A percentile compares a stretch with the other conserved stretches of the same genome.
phyloP scores from a whole-genome alignment of 108 stramenopile genomes.

The Pseudonitzschia delicatissima region DNA sequence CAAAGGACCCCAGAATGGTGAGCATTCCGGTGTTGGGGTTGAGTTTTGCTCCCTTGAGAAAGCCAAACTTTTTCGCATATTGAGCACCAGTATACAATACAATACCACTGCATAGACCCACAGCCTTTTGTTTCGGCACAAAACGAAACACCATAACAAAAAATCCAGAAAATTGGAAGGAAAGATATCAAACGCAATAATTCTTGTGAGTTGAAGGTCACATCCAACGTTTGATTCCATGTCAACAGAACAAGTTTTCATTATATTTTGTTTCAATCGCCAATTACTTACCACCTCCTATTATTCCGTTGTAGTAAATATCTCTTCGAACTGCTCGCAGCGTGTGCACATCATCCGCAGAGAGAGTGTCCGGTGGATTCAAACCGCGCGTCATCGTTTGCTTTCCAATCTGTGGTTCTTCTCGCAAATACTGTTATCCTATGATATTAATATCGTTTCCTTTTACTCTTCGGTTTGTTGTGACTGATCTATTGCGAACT shows the following conservation, averaged over 20 bases:
- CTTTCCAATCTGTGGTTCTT: not conserved
- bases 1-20: constrained; percentile 60
- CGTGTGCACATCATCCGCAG: constrained; percentile 65
- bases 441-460: no score
- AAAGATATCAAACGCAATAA: not conserved
- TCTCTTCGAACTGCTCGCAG: constrained; percentile 68
- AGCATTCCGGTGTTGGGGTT: constrained; percentile 67
- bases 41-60: constrained; percentile 11
- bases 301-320: constrained; percentile 63
- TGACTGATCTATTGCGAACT: no score
- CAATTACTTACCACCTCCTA: constrained; percentile 46
- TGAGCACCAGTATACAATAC: constrained; percentile 33
- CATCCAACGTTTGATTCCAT: no score
- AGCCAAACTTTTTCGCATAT: constrained; percentile 26
- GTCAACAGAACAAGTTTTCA: not conserved
- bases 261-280: not conserved
- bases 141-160: not conserved
- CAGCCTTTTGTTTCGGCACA: constrained; percentile 23
- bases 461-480: not conserved
- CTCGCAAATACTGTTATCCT: not conserved
- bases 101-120: constrained; percentile 37
- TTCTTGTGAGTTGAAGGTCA: no score
- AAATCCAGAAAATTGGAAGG: not conserved
- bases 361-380: constrained; percentile 64
- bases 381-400: constrained; percentile 72